These are phyloP conservation scores for Aureobasidium sp. DNA, from an alignment of 2,329 filamentous ascomycete species.

Conservation along the genomic window DNA sequence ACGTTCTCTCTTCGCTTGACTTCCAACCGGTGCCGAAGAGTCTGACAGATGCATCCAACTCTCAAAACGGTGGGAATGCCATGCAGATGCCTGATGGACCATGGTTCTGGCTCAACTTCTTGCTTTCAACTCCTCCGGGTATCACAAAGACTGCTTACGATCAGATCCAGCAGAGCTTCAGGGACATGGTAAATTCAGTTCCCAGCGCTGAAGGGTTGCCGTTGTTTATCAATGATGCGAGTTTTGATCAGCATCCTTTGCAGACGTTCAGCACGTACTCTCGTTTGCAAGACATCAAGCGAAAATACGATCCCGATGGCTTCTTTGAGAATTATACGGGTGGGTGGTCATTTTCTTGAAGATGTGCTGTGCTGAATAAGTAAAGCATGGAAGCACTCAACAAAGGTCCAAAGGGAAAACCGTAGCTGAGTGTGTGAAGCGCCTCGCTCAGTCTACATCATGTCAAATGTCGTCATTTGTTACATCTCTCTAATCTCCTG, in stretches of 20 bases:
- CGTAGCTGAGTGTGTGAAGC: no score
- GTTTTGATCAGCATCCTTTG: constrained; percentile 1
- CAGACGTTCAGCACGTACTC: constrained; percentile 12
- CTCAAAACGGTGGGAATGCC: constrained; percentile 28
- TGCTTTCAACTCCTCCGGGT: constrained; percentile 24
- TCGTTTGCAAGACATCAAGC: constrained; percentile 10
- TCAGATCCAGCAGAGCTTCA: constrained; percentile 27
- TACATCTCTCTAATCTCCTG: no score
- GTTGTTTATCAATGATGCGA: constrained; percentile 17
- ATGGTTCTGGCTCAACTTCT: constrained; percentile 30
- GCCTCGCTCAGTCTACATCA: no score
- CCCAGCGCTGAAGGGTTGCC: constrained; percentile 23
- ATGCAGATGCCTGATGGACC: constrained; percentile 33
- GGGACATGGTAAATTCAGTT: constrained; percentile 26
- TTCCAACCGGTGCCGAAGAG: constrained; percentile 28
- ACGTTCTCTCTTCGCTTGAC: constrained; percentile 23
- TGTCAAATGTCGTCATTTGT: no score
- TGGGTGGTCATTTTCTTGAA: constrained; percentile 10
- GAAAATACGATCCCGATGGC: constrained; percentile 14
- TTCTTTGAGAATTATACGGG: constrained; percentile 5
- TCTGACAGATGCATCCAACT: constrained; percentile 29
- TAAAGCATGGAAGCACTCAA: no score
- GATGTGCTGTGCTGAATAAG: no score
- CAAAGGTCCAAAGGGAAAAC: no score
- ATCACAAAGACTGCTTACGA: constrained; percentile 25